Base-by-base conservation (phyloP, 1,284 basidiomycete genomes). In the Austroboletus sp. region DNA sequence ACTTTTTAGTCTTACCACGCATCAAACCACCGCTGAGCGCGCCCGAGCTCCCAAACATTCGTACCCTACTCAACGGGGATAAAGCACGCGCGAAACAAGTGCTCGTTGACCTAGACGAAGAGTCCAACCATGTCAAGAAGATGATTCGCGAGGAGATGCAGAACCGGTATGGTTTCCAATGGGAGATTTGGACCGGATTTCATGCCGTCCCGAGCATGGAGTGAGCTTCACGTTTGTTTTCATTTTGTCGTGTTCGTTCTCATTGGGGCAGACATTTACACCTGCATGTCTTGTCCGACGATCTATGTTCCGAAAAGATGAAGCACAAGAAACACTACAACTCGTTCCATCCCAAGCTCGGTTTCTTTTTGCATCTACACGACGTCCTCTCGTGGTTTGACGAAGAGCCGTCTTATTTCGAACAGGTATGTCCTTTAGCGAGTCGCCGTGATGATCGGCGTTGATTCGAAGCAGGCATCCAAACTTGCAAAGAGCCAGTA, bases 271-370 rank as follows among this genome's bases (percentile, higher is more conserved):
- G 90, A 51, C 90, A 94, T 61, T 51, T 93, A 1, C 92, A 95
- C 59, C 66, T 93, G 6, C 93, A 97, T 61, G 79, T 97, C 49
- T 71, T 97, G 23, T 95, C 92, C 0, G 73, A 76, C 16, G 94
- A 98, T 61, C 68, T 96, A 15, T 74, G 79, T 41, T 85, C 86
- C 0, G 72, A 78, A 2, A 68, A 70, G 30, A 68, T 98, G 68
- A 98, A 95, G 67, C 79, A 77, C 51, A 97, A 96, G 73, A 93
- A 89, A 58, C 93, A 98, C 58, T 92, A 92, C 70, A 92, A 95
- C 62, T 91, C 90, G 2, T 98, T 98, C 69, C 82, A 89, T 56
- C 95, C 94, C 0, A 76, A 76, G 25, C 70, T 79, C 11, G 93
- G 90, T 0, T 97, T 93, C 69, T 97, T 96, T 65, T 59, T 98